These are phyloP conservation scores for Suillus bovinus DNA, from an alignment of 768 basidiomycete species.

Conservation along the genomic window DNA sequence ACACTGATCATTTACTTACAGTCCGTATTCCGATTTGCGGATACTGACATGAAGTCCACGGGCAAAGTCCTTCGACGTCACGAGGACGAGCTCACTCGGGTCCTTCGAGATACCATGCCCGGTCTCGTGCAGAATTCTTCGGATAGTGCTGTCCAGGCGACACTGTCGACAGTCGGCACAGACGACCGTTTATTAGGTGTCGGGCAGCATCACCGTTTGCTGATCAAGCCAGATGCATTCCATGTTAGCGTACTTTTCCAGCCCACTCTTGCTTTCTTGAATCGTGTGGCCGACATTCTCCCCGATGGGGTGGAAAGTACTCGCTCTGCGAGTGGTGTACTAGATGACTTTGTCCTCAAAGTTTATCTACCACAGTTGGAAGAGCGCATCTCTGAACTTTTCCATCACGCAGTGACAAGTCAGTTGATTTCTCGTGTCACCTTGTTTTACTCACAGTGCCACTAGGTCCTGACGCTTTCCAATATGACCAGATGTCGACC, in stretches of 20 bases:
- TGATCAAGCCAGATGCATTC: conserved; percentile 91
- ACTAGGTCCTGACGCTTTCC: conserved; percentile 83
- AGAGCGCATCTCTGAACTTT: conserved; percentile 86
- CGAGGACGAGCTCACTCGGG: conserved; percentile 82
- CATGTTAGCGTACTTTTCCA: conserved; percentile 94
- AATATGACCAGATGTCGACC: conserved; percentile 70
- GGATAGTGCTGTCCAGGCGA: conserved; percentile 61
- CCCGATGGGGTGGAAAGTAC: conserved; percentile 71
- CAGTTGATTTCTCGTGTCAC: conserved; percentile 16
- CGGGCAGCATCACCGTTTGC: conserved; percentile 79
- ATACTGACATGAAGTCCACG: conserved; percentile 78
- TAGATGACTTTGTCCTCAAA: conserved; percentile 92
- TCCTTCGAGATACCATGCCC: conserved; percentile 89
- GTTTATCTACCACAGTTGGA: conserved; percentile 94
- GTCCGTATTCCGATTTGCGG: conserved; percentile 89
- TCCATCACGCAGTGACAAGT: conserved; percentile 85
- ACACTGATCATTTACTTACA: conserved; percentile 29
- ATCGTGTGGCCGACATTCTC: conserved; percentile 67
- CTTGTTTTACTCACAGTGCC: conserved; percentile 8
- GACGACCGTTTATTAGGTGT: conserved; percentile 75
- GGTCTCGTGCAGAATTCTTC: conserved; percentile 79
- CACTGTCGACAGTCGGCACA: conserved; percentile 57
- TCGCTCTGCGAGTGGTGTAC: conserved; percentile 64
- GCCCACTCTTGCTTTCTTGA: conserved; percentile 85
- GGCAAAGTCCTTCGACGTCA: conserved; percentile 68